These are phyloP conservation scores for Trichoderma sp. DNA, from an alignment of 2,329 filamentous ascomycete species.

Conservation along the genomic window DNA sequence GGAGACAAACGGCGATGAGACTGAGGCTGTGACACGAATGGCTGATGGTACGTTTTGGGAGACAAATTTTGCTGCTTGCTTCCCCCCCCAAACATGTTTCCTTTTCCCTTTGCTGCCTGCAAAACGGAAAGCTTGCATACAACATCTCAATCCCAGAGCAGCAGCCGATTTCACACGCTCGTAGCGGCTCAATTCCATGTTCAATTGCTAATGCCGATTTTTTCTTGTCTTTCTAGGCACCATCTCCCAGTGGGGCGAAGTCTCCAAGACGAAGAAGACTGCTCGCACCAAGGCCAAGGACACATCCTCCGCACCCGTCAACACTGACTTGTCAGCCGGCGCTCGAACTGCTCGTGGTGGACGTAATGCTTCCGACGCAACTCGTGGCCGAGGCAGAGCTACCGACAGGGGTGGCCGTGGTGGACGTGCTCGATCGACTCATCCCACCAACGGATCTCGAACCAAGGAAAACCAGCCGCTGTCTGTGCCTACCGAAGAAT, in stretches of 20 bases:
- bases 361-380: slow-evolving; percentile 59
- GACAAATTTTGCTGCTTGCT: background rate
- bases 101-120: slow-evolving; percentile 20
- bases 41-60: slow-evolving; percentile 60
- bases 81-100: background rate
- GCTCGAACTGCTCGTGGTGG: slow-evolving; percentile 56
- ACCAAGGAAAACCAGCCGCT: slow-evolving; percentile 53
- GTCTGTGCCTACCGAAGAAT: slow-evolving; percentile 69
- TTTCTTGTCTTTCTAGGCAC: slow-evolving; percentile 52
- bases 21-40: slow-evolving; percentile 72
- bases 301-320: slow-evolving; percentile 49
- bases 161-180: background rate
- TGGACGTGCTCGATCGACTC: slow-evolving; percentile 61
- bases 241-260: slow-evolving; percentile 81
- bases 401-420: slow-evolving; percentile 61
- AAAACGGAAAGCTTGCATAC: slow-evolving; percentile 13
- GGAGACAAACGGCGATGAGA: slow-evolving; percentile 79
- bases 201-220: slow-evolving; percentile 21
- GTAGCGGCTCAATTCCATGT: background rate
- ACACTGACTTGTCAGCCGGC: slow-evolving; percentile 43
- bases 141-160: slow-evolving; percentile 20
- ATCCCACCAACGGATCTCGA: slow-evolving; percentile 59
- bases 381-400: slow-evolving; percentile 60
- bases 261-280: slow-evolving; percentile 77
- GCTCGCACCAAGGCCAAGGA: slow-evolving; percentile 72